Evolutionary conservation across 768 basidiomycete species (phyloP).

Genomic region (Russula brevipes): DNA sequence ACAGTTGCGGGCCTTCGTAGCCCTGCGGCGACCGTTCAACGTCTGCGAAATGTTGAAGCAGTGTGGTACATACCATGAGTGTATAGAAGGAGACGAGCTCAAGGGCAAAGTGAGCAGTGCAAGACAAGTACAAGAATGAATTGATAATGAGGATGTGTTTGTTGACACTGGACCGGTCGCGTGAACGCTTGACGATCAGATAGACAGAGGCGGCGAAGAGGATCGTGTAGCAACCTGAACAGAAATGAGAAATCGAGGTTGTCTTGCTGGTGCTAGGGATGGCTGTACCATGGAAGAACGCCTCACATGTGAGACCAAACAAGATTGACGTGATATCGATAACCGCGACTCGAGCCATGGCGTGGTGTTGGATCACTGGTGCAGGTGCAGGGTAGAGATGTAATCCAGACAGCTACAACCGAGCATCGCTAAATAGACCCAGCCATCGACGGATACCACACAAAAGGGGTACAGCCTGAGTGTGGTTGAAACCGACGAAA

Average conservation of each 20-base stretch:
- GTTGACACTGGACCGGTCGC: not conserved
- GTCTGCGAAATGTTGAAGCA: not conserved
- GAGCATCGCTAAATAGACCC: slow-evolving; percentile 3
- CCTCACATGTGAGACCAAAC: slow-evolving; percentile 37
- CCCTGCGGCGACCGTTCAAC: slow-evolving; percentile 24
- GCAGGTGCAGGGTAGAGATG: not conserved
- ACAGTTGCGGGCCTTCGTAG: slow-evolving; percentile 29
- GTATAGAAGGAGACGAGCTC: slow-evolving; percentile 36
- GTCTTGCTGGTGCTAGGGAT: slow-evolving; percentile 26
- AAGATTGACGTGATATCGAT: slow-evolving; percentile 32
- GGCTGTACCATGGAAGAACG: slow-evolving; percentile 34
- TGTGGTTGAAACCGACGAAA: not conserved
- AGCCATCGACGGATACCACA: not conserved
- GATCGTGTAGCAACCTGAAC: slow-evolving; percentile 7
- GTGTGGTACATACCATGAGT: slow-evolving; percentile 31
- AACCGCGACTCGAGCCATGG: slow-evolving; percentile 26
- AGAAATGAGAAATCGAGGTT: not conserved
- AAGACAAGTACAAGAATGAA: slow-evolving; percentile 1
- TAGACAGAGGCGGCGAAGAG: slow-evolving; percentile 2
- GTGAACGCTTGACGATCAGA: not conserved
- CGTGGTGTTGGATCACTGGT: not conserved
- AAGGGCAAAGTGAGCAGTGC: slow-evolving; percentile 24
- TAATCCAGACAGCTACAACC: not conserved
- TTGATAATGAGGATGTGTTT: slow-evolving; percentile 1
- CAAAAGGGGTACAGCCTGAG: not conserved